A percentile compares a stretch with the other conserved stretches of the same genome.
phyloP scores from a whole-genome alignment of 345 rosid genomes.

The Punica granatum region DNA sequence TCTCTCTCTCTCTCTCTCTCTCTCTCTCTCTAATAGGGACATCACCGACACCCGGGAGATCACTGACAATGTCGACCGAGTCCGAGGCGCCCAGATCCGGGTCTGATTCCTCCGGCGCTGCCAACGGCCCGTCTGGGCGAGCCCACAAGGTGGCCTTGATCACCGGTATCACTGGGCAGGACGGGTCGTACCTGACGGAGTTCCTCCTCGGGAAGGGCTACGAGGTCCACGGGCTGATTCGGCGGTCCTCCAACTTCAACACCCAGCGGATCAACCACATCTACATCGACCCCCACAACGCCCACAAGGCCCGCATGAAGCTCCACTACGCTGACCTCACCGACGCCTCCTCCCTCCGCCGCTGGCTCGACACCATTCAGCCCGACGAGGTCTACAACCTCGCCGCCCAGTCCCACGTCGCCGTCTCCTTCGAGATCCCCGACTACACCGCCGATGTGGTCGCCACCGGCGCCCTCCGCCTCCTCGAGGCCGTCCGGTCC shows the following conservation, averaged over 20 bases:
- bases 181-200: constrained; percentile 91
- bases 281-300: constrained; percentile 93
- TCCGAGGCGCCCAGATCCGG: constrained; percentile 15
- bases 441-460: constrained; percentile 95
- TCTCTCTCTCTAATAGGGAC: not conserved
- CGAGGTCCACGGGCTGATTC: constrained; percentile 82
- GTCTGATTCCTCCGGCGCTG: constrained; percentile 22
- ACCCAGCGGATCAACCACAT: constrained; percentile 94
- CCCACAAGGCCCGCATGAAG: constrained; percentile 56
- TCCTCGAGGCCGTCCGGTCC: constrained; percentile 91
- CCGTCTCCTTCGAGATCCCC: constrained; percentile 93
- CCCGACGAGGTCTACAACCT: constrained; percentile 94
- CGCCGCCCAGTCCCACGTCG: constrained; percentile 94
- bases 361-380: constrained; percentile 82
- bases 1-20: not conserved
- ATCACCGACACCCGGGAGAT: not conserved
- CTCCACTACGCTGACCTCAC: constrained; percentile 37
- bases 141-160: constrained; percentile 53
- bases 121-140: constrained; percentile 22
- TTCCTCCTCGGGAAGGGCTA: constrained; percentile 76
- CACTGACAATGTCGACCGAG: constrained; percentile 6
- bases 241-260: constrained; percentile 93
- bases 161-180: constrained; percentile 96
- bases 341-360: constrained; percentile 82
- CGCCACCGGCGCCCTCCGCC: constrained; percentile 89